These are phyloP conservation scores for Erodium moschatum DNA, from an alignment of 441 rosid species.

Conservation along the genomic window DNA sequence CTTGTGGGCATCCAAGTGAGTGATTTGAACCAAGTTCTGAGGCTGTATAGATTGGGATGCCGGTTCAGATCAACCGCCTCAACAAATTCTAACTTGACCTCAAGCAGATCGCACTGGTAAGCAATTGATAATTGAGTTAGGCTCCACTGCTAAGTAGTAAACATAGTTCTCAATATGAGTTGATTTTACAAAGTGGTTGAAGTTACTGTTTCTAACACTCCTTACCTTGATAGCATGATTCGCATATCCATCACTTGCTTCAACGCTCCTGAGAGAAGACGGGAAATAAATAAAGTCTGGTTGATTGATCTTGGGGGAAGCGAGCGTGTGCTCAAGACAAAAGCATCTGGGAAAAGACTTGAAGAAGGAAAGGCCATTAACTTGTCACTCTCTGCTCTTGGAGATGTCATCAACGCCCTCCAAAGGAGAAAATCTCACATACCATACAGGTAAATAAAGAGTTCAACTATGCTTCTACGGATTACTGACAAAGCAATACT, in stretches of 20 bases:
- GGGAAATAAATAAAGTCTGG: constrained; percentile 63
- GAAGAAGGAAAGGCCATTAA: constrained; percentile 91
- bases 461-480: background rate
- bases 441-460: constrained; percentile 52
- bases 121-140: background rate
- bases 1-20: constrained; percentile 53
- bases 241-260: constrained; percentile 48
- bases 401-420: constrained; percentile 68
- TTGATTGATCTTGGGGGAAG: constrained; percentile 79
- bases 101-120: constrained; percentile 90
- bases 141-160: background rate
- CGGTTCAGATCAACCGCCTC: constrained; percentile 69
- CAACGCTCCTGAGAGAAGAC: constrained; percentile 52
- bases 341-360: constrained; percentile 70
- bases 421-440: constrained; percentile 57
- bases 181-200: background rate
- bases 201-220: constrained; percentile 3
- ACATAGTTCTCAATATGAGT: background rate
- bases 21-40: constrained; percentile 57
- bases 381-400: constrained; percentile 72
- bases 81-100: constrained; percentile 58
- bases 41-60: constrained; percentile 66
- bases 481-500: no score
- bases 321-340: constrained; percentile 76
- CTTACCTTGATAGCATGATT: constrained; percentile 45